Conservation (phyloP, 164 flowering plant species). For the Aristolochia contorta region DNA sequence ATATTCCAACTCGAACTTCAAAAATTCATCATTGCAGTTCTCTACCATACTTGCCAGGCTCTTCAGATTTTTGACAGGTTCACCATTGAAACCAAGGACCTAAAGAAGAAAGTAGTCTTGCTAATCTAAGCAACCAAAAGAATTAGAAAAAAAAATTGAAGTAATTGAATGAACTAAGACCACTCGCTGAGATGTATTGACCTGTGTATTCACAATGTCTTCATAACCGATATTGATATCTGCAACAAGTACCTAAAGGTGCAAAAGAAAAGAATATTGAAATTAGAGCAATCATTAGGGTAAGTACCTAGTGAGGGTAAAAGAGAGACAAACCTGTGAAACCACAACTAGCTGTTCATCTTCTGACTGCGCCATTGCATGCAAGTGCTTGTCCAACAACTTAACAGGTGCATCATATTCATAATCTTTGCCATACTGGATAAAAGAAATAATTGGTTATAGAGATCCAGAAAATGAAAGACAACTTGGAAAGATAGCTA, state of each 20-base stretch:
- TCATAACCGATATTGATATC: constrained; percentile 90
- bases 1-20: constrained; percentile 75
- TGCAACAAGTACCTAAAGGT: constrained; percentile 68
- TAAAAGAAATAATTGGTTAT: too few relatives aligned
- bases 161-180: not conserved
- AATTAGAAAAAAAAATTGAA: not conserved
- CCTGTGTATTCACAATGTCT: constrained; percentile 91
- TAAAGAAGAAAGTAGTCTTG: constrained; percentile 10
- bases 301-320: not conserved
- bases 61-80: constrained; percentile 76
- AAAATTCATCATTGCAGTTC: constrained; percentile 55
- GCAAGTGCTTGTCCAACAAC: constrained; percentile 71
- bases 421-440: constrained; percentile 80
- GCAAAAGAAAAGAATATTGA: constrained; percentile 4
- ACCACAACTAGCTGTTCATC: constrained; percentile 88
- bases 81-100: constrained; percentile 77
- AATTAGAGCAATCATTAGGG: not conserved
- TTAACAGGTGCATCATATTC: constrained; percentile 85
- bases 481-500: not conserved
- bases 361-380: constrained; percentile 63
- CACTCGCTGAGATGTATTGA: constrained; percentile 9
- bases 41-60: constrained; percentile 81
- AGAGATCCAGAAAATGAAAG: not conserved
- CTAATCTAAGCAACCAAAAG: not conserved
- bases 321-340: constrained; percentile 53